Base-by-base conservation (phyloP, 441 rosid genomes). In the Gossypium aridum region DNA sequence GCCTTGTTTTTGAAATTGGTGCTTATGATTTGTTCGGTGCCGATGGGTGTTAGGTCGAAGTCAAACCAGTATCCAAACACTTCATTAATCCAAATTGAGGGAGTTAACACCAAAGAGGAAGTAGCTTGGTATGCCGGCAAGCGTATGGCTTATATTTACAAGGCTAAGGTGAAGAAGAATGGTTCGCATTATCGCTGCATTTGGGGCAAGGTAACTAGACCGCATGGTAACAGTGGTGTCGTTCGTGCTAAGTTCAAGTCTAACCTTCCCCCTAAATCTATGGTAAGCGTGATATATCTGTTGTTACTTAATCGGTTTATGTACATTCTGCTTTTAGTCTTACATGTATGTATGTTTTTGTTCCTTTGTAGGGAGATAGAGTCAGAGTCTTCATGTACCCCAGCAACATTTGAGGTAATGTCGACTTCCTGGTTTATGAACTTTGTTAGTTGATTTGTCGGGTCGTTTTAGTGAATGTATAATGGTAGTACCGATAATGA, bases 161-260 rank as follows among this genome's bases (percentile, higher is more conserved):
- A 87, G 90, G 96, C 96, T 20, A 87, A 85, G 80, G 88, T 85
- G 61, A 91, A 88, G 92, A 87, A 83, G 86, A 79, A 87, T 37
- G 96, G 92, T 2, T 75, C 84, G 0, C 90, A 88, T 80, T 91
- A 88, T 66, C 91, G 96, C 4, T 91, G 96, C 85, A 88, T 91
- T 37, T 91, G 94, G 92, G 96, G 96, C 17, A 89, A 91, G 83
- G 94, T 91, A 9, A n/a, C 78, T 6, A 82, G 96, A 83, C 88
- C 96, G 65, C 94, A 89, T 62, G 96, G 96, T 72, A 91, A 91
- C 85, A 91, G 92, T 45, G 96, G 96, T n/a, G 92, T 91, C 7
- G 93, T 91, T 23, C 85, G 96, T 53, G 89, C 96, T 4, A 88
- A 89, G 81, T 91, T 91, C 85, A 91, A 85, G 84, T 89, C 94